Base-by-base conservation (phyloP, 805 yeast species). In the Yarrowia deformans region DNA sequence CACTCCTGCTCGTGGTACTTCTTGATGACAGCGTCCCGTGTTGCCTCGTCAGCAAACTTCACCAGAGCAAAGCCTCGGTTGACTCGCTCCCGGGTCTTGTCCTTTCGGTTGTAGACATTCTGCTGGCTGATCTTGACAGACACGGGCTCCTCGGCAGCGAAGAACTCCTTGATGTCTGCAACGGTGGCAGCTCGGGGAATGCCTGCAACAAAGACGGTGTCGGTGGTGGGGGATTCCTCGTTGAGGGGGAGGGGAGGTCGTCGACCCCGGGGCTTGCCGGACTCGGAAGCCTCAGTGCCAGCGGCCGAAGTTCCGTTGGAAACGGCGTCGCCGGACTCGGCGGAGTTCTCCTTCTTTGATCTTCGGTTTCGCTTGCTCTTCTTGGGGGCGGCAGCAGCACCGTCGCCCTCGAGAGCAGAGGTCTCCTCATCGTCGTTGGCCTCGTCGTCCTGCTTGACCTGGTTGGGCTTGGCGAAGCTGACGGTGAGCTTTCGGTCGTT, bases 1-100 rank as follows among this genome's bases (percentile, higher is more conserved):
- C 89, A 80, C 67, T 82, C 84, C 74, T 82, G 83, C 67, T 92
- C 96, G 72, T 89, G 84, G 78, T 88, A 87, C 74, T 86, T 85
- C 45, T 83, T 86, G 70, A 91, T 85, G n/a, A 97, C 97, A 76
- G 82, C 80, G 74, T 84, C 79, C 75, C 91, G 97, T 50, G 83
- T 82, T 55, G 85, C 89, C 72, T 87, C 86, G 70, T 83, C 80
- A 56, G 85, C 81, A 73, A 88, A 87, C 72, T 84, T 84, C 71
- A 87, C 85, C 75, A 89, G 86, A 1, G 84, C 86, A 72, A 85
- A 86, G 49, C 74, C 67, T 46, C 70, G 77, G 75, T 13, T 71
- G 64, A 42, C 67, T 16, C 37, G 70, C 52, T 34, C 60, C 48
- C 43, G 63, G 71, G 50, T 69, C 70, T 71, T 72, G 68, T 60